These are phyloP conservation scores for Amphicarpaea edgeworthii DNA, from an alignment of 306 rosid species.

Conservation along the genomic window DNA sequence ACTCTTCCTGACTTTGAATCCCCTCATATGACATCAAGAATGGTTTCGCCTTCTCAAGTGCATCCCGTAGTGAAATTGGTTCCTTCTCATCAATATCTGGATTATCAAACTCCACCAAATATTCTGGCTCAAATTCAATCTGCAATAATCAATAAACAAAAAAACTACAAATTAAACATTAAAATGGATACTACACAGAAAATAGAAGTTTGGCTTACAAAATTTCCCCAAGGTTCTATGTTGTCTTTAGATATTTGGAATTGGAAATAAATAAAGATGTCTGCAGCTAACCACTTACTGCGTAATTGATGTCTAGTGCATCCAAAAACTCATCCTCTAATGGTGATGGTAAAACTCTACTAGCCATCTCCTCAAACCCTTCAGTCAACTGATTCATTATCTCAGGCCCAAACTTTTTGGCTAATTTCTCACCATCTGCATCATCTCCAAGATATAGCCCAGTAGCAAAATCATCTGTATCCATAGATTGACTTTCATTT, in stretches of 20 bases:
- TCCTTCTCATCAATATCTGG: conserved; percentile 92
- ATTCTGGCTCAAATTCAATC: conserved; percentile 97
- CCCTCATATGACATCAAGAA: conserved; percentile 92
- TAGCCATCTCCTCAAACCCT: no score
- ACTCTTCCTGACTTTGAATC: conserved; percentile 87
- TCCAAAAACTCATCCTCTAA: conserved; percentile 63
- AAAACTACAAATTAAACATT: conserved; percentile 24
- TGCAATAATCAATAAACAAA: conserved; percentile 52
- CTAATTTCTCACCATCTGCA: no score
- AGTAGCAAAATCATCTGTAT: no score
- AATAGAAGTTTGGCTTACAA: conserved; percentile 3
- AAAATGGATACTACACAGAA: background rate
- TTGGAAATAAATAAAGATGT: conserved; percentile 25
- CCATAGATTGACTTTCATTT: no score
- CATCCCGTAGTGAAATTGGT: conserved; percentile 82
- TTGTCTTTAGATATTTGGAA: background rate
- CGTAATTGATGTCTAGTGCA: conserved; percentile 58
- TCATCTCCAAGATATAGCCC: no score
- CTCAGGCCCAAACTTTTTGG: no score
- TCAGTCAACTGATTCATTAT: no score
- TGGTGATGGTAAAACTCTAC: no score
- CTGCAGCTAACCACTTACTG: conserved; percentile 57
- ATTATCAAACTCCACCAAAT: conserved; percentile 81
- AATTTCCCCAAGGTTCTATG: background rate
- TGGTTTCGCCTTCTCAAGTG: conserved; percentile 93